phyloP scores from a whole-genome alignment of 768 basidiomycete species.

The Melanogaster broomeanus region DNA sequence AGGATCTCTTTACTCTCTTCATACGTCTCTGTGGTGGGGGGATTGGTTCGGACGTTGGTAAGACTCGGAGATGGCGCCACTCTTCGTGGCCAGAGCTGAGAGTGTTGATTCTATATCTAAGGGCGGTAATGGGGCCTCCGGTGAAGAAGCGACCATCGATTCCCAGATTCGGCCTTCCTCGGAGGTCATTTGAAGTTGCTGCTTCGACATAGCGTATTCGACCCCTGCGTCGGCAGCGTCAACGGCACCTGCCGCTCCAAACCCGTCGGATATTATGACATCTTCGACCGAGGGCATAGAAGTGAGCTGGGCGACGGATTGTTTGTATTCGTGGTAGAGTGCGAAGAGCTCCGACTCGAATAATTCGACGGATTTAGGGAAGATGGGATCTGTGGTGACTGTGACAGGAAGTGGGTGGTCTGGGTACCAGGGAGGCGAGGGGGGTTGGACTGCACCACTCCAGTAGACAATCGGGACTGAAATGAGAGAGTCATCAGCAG shows the following conservation, averaged over 20 bases:
- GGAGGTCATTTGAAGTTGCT: slow-evolving; percentile 56
- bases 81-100: slow-evolving; percentile 47
- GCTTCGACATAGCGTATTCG: slow-evolving; percentile 59
- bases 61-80: slow-evolving; percentile 59
- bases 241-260: slow-evolving; percentile 3
- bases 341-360: slow-evolving; percentile 41
- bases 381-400: not conserved
- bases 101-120: slow-evolving; percentile 23
- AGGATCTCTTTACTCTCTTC: slow-evolving; percentile 69
- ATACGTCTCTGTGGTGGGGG: slow-evolving; percentile 69
- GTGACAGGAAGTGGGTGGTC: not conserved
- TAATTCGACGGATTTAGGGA: slow-evolving; percentile 23
- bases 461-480: slow-evolving; percentile 26
- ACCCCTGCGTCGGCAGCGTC: slow-evolving; percentile 37
- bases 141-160: slow-evolving; percentile 30
- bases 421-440: not conserved
- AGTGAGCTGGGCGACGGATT: slow-evolving; percentile 46
- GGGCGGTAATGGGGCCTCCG: slow-evolving; percentile 5
- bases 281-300: slow-evolving; percentile 34
- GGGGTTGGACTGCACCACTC: slow-evolving; percentile 22
- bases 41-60: slow-evolving; percentile 61
- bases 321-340: slow-evolving; percentile 51
- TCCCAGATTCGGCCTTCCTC: slow-evolving; percentile 68
- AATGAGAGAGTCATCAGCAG: slow-evolving; percentile 11
- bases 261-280: slow-evolving; percentile 12